Evolutionary conservation across 1,139 yeast species (phyloP).

Genomic region (Saccharomycopsis phalli): DNA sequence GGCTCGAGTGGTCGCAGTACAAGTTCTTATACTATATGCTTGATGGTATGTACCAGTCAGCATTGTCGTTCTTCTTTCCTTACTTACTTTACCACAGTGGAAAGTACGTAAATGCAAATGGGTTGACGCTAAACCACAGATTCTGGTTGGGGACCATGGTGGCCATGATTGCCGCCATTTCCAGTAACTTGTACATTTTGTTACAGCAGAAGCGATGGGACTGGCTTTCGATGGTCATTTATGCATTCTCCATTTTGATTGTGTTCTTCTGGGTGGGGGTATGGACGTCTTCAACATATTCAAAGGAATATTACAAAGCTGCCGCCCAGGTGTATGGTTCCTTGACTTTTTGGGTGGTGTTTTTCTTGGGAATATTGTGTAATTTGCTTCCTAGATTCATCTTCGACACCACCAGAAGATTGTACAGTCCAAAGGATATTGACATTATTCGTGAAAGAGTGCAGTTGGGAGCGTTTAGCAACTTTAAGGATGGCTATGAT

Average conservation of each 20-base stretch:
- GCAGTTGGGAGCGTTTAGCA: conserved; percentile 37
- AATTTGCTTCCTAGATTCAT: conserved; percentile 47
- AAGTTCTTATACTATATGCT: conserved; percentile 49
- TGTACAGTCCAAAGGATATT: conserved; percentile 44
- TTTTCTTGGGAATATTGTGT: conserved; percentile 38
- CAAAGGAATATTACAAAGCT: conserved; percentile 45
- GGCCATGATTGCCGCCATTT: conserved; percentile 39
- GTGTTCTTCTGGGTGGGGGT: conserved; percentile 58
- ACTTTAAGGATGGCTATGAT: conserved; percentile 48
- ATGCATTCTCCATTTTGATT: conserved; percentile 40
- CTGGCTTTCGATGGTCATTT: conserved; percentile 43
- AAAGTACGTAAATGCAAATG: conserved; percentile 38
- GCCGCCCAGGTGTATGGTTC: conserved; percentile 48
- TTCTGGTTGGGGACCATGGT: conserved; percentile 50
- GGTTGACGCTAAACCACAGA: conserved; percentile 46
- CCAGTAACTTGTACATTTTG: conserved; percentile 46
- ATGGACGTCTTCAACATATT: conserved; percentile 40
- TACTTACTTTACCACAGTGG: conserved; percentile 39
- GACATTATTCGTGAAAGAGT: conserved; percentile 48
- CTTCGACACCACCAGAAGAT: conserved; percentile 37
- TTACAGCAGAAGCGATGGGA: conserved; percentile 56
- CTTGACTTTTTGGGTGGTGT: conserved; percentile 43
- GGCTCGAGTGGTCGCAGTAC: conserved; percentile 44
- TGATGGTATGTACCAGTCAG: conserved; percentile 53
- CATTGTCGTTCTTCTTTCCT: conserved; percentile 46